Conservation (phyloP, 129 eudicot species). For the Artemisia annua region DNA sequence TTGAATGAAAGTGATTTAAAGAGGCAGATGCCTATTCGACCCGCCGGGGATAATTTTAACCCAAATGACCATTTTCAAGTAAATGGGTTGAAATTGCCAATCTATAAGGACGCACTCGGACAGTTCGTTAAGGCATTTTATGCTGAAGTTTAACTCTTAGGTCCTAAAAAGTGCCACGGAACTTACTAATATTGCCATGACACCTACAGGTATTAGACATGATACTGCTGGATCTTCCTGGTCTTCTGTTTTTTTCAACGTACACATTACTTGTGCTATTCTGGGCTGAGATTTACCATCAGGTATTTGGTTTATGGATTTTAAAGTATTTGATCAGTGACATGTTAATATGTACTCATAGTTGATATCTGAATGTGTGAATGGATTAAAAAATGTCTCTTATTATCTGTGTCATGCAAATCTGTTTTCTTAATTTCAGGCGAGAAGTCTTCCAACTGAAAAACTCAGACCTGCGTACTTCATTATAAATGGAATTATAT, state of each 20-base stretch:
- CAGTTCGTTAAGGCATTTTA: not conserved
- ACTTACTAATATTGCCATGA: not conserved
- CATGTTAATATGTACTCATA: not conserved
- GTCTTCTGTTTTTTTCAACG: conserved; percentile 71
- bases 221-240: conserved; percentile 72
- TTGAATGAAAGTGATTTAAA: too few species aligned
- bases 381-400: not conserved
- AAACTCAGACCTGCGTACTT: conserved; percentile 63
- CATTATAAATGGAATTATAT: conserved; percentile 47
- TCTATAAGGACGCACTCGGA: not conserved
- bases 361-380: too few species aligned
- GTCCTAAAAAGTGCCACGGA: not conserved
- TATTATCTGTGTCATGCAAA: not conserved
- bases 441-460: conserved; percentile 68
- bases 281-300: conserved; percentile 96
- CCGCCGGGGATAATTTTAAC: not conserved
- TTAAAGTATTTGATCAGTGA: not conserved
- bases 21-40: not conserved
- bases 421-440: conserved; percentile 42
- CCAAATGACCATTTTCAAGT: not conserved
- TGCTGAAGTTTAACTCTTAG: not conserved
- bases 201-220: conserved; percentile 54
- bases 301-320: conserved; percentile 40
- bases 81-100: not conserved
- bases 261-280: conserved; percentile 83